Evolutionary conservation across 495 filamentous ascomycete genomes (phyloP), one percentile per base, ranked within the genome.

Genomic region (Cercophora samala): DNA sequence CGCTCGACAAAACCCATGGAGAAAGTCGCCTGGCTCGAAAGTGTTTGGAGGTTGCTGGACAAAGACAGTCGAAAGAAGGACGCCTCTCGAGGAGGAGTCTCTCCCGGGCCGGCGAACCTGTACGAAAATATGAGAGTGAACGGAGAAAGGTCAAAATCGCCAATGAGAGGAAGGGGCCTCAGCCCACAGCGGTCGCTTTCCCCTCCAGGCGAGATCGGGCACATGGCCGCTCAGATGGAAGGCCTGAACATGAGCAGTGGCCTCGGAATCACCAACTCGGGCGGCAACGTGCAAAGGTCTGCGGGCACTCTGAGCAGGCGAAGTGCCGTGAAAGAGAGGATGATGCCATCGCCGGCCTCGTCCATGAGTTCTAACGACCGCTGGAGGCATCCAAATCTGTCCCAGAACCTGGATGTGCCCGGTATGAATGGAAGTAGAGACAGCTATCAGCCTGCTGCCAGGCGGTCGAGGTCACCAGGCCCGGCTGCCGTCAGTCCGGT

Each of bases 1-100:
- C 73, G 75, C 3, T 77, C 75, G 59, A 75, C 74, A 68, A 71
- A 74, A 52, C 67, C 74, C 6, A 73, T 74, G 59, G 75, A 75
- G 67, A 75, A 77, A 67, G 74, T 74, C 55, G 71, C 70, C 32
- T 77, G 75, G 75, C 26, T 77, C 6, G 70, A 77, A 58, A 58
- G 67, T 18, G 56, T 76, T 13, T 77, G 70, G 72, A 67, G 64
- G 0, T 25, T 76, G 32, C 64, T 77, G n/a, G 67, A 23, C 11
- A 62, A 60, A 21, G 72, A 74, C 65, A 68, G n/a, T 2, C n/a
- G 64, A 60, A 60, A 60, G 63, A 73, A 70, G 53, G 70, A 71
- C 6, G 29, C 42, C 23, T 18, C 58, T 37, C 61, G 54, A 29
- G 64, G 54, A 29, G 64, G 37, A 29, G 59, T 21, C 51, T 65